Base-by-base conservation (phyloP, 2,329 filamentous ascomycete genomes). In the Thermoascus crustaceus region DNA sequence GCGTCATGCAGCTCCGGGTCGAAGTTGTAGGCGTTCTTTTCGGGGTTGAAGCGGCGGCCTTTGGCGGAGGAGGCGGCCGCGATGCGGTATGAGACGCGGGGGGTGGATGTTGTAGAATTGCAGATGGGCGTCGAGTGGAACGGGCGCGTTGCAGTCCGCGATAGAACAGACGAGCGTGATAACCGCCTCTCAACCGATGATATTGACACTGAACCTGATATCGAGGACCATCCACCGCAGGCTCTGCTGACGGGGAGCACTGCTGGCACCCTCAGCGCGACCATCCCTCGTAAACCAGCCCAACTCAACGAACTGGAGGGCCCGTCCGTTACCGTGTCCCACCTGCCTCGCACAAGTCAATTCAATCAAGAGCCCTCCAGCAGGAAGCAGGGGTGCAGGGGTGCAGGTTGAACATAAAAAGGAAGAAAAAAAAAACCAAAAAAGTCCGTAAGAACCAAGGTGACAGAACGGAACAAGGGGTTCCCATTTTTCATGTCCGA, bases 1-100 rank as follows among this genome's bases (percentile, higher is more conserved):
- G 54, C 57, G 35, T 58, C 52, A 6, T 55, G 54, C 32, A 47
- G 37, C 4, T 42, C 39, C 1, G 77, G 77, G 44, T 81, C 78
- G 65, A 85, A 88, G 53, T 80, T 76, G 59, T 82, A 84, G 38
- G 82, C 67, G 61, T 86, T 79, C 31, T 69, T 71, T n/a, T 72
- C 64, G 8, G 81, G 77, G 43, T 82, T 73, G 64, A 79, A 87
- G 20, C 70, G 71, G 29, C 71, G 73, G 47, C 78, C 75, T 58
- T 89, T 89, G 39, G 76, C 81, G 32, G 80, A 81, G 52, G 82
- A 87, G 4, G 83, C 84, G 4, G 81, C 81, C 19, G 82, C 80
- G 40, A 85, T 72, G 45, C 81, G 72, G 57, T 85, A 87, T 34
- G 74, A 75, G 53, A 85, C 60, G 13, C 58, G 59, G 8, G 55